A percentile compares a stretch with the other conserved stretches of the same genome.
Conservation (phyloP, 768 basidiomycete genomes). For the Pisolithus albus region DNA sequence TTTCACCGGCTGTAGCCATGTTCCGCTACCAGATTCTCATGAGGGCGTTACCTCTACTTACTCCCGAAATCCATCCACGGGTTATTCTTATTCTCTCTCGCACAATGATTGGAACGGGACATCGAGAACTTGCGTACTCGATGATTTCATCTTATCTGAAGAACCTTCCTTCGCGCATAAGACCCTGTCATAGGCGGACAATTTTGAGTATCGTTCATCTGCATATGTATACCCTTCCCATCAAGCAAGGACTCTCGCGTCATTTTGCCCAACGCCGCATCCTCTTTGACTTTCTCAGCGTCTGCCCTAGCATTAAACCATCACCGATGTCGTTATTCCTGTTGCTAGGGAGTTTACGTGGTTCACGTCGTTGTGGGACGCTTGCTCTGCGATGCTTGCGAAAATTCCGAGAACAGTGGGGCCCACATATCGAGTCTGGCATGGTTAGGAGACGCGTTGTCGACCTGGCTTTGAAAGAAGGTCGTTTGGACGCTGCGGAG, state of each 20-base stretch:
- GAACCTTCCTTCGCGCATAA: conserved; percentile 39
- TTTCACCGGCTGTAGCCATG: conserved; percentile 6
- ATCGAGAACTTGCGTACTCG: conserved; percentile 33
- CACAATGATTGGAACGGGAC: conserved; percentile 38
- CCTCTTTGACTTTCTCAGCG: conserved; percentile 37
- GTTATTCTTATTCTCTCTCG: conserved; percentile 40
- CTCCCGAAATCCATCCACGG: conserved; percentile 35
- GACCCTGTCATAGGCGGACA: conserved; percentile 24
- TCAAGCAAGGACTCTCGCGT: conserved; percentile 33
- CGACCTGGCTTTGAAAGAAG: conserved; percentile 57
- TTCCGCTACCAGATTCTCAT: conserved; percentile 35
- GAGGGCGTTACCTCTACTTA: conserved; percentile 34
- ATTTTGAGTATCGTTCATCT: conserved; percentile 48
- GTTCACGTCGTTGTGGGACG: conserved; percentile 47
- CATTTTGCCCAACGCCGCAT: conserved; percentile 40
- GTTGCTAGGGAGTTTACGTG: conserved; percentile 46
- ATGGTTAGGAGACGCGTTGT: conserved; percentile 55
- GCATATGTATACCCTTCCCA: conserved; percentile 31
- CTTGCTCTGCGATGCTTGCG: conserved; percentile 40
- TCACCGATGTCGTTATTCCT: conserved; percentile 53
- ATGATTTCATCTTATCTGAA: conserved; percentile 45
- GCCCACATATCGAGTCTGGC: conserved; percentile 45
- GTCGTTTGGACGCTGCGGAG: conserved; percentile 44
- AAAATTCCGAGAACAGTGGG: conserved; percentile 50
- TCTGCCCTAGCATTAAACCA: conserved; percentile 47